Base-by-base conservation (phyloP, 2,329 filamentous ascomycete genomes). In the Zymoseptoria passerinii region DNA sequence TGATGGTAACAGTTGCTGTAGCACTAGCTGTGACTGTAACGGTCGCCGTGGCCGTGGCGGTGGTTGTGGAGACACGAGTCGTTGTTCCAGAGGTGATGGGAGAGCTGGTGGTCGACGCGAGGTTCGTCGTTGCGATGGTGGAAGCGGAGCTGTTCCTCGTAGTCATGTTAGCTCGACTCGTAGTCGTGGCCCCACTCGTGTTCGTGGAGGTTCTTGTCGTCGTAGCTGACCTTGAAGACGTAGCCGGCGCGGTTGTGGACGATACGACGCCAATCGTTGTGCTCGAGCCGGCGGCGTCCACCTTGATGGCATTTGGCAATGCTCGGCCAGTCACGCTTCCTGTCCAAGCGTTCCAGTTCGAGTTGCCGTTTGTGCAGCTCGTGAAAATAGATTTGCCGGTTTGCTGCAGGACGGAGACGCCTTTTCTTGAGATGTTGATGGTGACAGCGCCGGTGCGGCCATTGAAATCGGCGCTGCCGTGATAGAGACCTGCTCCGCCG, bases 371-470 rank as follows among this genome's bases (percentile, higher is more conserved):
- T 1, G 65, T 58, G 23, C 35, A 44, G 35, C 35, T 44, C 13
- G 35, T 44, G 1, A 67, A 65, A 48, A 79, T 77, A 9, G 65
- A 63, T 8, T 73, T 72, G 0, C 76, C 76, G 1, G 68, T 73
- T 4, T 67, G 69, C 2, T 71, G 72, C 9, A 58, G 35, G 7
- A 65, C 51, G 63, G 63, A 52, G 51, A 28, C 6, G 69, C 68
- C 75, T 29, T 74, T 68, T 52, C 60, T 61, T 8, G 54, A 54
- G 16, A 77, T 60, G 2, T 63, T 67, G 23, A 78, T 63, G n/a
- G 68, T 71, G 9, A 79, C 77, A 2, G 69, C 66, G 1, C 77
- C 77, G 3, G 68, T 70, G 28, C 66, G 64, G n/a, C 73, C 71
- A 23, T 68, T 65, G 60, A 77, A 75, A 8, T 66, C 59, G 65